Evolutionary conservation across 306 rosid species (phyloP), one percentile per base, ranked within the genome.

Genomic region (Cicer pinnatifidum): DNA sequence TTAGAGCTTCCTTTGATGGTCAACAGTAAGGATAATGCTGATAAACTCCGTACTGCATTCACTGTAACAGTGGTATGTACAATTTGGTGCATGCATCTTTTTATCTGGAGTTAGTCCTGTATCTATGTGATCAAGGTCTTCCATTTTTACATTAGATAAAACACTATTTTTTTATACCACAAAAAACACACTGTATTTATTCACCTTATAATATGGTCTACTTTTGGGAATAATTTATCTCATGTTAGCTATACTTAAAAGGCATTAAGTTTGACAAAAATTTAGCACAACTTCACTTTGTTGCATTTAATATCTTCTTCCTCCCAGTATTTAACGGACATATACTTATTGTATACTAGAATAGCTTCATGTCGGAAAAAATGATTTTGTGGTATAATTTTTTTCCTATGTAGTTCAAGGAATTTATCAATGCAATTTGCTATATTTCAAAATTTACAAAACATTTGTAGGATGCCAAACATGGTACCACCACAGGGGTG

Each of bases 401-500:
- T 51, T 19, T 72, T 57, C 15, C 38, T 35, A 7, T 63, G 65
- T 43, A 16, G 20, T 71, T 78, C 38, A 41, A 41, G 38, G 33
- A 57, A 67, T 51, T 53, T 75, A 17, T 76, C 65, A 35, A 1
- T 11, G 61, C 23, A 57, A 8, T 20, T 10, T 60, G 20, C 38
- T 53, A 41, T 48, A 12, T 47, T 70, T 28, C 19, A 73, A 82
- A 62, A 15, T 56, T 80, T 69, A 12, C 12, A 13, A 40, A 73
- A 46, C 56, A 51, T 80, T 75, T 75, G 56, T 74, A 92, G 97
- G 97, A 89, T 79, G 93, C 93, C 45, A 89, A 87, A 84, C 48
- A 85, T 37, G 93, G 99, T 73, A 91, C 97, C 16, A 89, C 90
- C 67, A 94, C 99, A 6, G 99, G 99, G 48, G 99, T 94, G 28